phyloP scores from a whole-genome alignment of 1,284 basidiomycete genomes.

The Sanghuangporus sanghuang region DNA sequence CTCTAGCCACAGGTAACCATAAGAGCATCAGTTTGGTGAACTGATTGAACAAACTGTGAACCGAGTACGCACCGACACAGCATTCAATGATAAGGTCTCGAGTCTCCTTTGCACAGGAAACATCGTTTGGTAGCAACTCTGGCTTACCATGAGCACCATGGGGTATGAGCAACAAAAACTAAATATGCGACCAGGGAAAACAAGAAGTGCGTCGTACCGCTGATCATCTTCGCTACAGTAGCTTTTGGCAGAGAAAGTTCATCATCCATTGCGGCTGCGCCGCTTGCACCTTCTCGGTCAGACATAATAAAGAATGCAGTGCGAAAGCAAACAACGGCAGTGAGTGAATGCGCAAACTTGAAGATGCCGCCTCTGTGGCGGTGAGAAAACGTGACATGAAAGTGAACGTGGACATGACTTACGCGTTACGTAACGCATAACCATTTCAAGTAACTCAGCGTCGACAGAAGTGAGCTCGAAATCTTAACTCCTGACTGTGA shows the following conservation, averaged over 20 bases:
- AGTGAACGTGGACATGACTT: background rate
- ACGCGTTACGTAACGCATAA: conserved; percentile 4
- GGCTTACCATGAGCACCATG: conserved; percentile 6
- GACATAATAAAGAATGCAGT: conserved; percentile 51
- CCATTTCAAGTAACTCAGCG: background rate
- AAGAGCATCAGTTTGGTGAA: background rate
- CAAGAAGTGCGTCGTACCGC: conserved; percentile 44
- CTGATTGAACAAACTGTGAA: background rate
- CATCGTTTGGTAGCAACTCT: conserved; percentile 84
- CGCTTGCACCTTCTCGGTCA: conserved; percentile 73
- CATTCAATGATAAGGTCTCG: conserved; percentile 96
- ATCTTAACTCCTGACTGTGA: background rate
- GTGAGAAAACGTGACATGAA: too few species aligned
- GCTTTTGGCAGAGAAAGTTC: conserved; percentile 96
- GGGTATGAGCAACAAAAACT: conserved; percentile 16
- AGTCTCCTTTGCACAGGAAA: conserved; percentile 93
- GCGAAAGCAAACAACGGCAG: too few species aligned
- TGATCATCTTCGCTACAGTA: conserved; percentile 95
- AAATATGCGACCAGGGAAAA: conserved; percentile 1
- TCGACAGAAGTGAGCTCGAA: background rate
- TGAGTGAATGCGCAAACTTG: background rate
- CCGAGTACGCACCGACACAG: conserved; percentile 73
- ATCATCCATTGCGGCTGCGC: conserved; percentile 68
- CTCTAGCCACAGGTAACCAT: conserved; percentile 49
- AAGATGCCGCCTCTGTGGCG: background rate